Conservation (phyloP, 2,329 filamentous ascomycete genomes). For the Cladosporium sp. region DNA sequence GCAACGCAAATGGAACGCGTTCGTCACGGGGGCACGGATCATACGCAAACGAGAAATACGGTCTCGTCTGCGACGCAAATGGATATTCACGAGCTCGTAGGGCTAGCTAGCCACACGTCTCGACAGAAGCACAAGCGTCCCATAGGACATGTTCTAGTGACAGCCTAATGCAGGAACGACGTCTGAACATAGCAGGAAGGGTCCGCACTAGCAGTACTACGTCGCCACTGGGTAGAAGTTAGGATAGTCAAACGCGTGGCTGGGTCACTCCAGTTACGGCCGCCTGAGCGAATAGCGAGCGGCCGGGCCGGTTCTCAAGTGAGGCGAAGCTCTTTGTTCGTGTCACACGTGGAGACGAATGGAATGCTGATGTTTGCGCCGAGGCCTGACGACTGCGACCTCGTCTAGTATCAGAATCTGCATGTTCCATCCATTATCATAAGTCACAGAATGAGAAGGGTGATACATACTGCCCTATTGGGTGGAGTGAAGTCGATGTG, state of each 20-base stretch:
- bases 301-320: constrained; percentile 1
- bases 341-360: constrained; percentile 13
- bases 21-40: constrained; percentile 16
- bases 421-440: constrained; percentile 1
- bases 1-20: constrained; percentile 18
- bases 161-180: constrained; percentile 11
- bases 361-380: constrained; percentile 13
- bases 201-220: constrained; percentile 2
- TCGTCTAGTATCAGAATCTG: constrained; percentile 12
- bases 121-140: constrained; percentile 6
- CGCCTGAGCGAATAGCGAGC: not conserved
- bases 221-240: not conserved
- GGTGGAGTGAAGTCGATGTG: constrained; percentile 15
- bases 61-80: constrained; percentile 2
- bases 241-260: not conserved
- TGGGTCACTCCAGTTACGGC: not conserved
- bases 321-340: constrained; percentile 17
- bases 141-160: not conserved
- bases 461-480: constrained; percentile 3
- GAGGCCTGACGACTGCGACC: not conserved
- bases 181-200: constrained; percentile 7
- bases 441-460: not conserved
- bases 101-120: constrained; percentile 1
- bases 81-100: constrained; percentile 8
- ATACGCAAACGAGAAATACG: constrained; percentile 13